Conservation (phyloP, 495 filamentous ascomycete genomes). For the Hamigera avellanea region DNA sequence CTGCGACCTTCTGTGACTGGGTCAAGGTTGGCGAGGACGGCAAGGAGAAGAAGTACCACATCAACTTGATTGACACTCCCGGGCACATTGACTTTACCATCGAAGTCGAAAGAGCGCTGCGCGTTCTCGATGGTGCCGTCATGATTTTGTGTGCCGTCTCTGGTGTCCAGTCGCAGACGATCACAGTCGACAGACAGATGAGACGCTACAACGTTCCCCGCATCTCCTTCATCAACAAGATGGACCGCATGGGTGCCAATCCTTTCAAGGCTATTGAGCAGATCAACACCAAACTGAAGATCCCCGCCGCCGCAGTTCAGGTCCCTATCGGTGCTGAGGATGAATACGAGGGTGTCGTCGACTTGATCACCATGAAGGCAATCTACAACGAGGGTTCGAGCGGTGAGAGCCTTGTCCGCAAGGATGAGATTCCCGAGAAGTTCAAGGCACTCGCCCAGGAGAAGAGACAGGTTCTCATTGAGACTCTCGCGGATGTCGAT, state of each 20-base stretch:
- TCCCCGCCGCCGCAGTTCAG: constrained; percentile 88
- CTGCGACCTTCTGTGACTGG: constrained; percentile 98
- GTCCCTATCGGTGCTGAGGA: constrained; percentile 93
- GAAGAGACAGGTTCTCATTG: constrained; percentile 74
- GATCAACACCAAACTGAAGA: constrained; percentile 89
- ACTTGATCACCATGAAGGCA: constrained; percentile 83
- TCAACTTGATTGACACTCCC: constrained; percentile 98
- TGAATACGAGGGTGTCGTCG: constrained; percentile 87
- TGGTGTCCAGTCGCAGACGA: constrained; percentile 95
- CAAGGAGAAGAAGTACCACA: constrained; percentile 81
- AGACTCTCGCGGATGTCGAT: constrained; percentile 94
- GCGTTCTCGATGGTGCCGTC: constrained; percentile 93
- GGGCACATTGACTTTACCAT: constrained; percentile 99
- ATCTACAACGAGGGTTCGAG: constrained; percentile 80
- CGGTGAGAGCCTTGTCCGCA: constrained; percentile 60
- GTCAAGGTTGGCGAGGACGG: constrained; percentile 62
- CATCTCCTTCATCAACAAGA: constrained; percentile 97
- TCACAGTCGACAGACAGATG: constrained; percentile 98
- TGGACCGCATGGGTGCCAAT: constrained; percentile 98
- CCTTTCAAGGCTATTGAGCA: constrained; percentile 96
- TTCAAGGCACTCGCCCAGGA: constrained; percentile 63
- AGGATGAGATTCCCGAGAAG: constrained; percentile 69
- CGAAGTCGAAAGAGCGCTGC: constrained; percentile 91
- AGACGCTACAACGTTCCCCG: constrained; percentile 92
- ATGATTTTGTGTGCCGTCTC: constrained; percentile 98